Percentiles rank a stretch among this genome's conserved stretches.
Evolutionary conservation across 2,329 filamentous ascomycete species (phyloP).

Genomic region (Thelonectria blattea): DNA sequence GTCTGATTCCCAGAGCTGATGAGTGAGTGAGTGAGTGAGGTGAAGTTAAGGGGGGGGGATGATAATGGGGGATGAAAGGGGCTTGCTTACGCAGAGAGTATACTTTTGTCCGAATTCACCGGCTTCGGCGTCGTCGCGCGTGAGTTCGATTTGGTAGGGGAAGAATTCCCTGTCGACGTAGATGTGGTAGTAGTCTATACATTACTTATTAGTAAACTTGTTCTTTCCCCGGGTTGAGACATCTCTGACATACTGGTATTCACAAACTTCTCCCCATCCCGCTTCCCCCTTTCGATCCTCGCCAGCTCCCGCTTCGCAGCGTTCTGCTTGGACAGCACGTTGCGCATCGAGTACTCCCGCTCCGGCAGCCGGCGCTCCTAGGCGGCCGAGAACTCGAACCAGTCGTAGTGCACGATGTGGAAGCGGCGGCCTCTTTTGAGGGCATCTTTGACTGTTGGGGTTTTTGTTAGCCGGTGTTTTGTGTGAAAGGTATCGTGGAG

Average conservation of each 20-base stretch:
- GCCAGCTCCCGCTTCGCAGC: constrained; percentile 42
- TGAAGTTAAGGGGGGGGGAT: too few species aligned
- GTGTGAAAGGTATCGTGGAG: neutral
- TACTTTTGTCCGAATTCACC: constrained; percentile 64
- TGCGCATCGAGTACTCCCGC: constrained; percentile 51
- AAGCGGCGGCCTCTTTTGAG: constrained; percentile 44
- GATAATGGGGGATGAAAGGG: neutral
- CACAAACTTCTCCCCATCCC: constrained; percentile 50
- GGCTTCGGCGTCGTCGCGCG: constrained; percentile 53
- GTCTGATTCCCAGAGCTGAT: constrained; percentile 73
- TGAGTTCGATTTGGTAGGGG: constrained; percentile 67
- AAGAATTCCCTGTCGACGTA: constrained; percentile 69
- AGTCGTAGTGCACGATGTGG: constrained; percentile 56
- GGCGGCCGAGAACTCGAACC: constrained; percentile 56
- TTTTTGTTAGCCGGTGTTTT: constrained; percentile 1
- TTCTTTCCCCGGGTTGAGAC: too few species aligned
- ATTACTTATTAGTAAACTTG: too few species aligned
- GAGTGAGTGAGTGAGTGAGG: neutral
- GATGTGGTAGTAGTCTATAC: constrained; percentile 68
- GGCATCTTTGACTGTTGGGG: constrained; percentile 45
- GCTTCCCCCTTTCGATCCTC: constrained; percentile 47
- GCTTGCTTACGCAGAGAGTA: constrained; percentile 59
- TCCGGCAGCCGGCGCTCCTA: constrained; percentile 42
- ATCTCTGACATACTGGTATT: constrained; percentile 55
- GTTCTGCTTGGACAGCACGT: constrained; percentile 38